Evolutionary conservation across 441 rosid species (phyloP), one percentile per base, ranked within the genome.

Genomic region (Erysimum pusillum): DNA sequence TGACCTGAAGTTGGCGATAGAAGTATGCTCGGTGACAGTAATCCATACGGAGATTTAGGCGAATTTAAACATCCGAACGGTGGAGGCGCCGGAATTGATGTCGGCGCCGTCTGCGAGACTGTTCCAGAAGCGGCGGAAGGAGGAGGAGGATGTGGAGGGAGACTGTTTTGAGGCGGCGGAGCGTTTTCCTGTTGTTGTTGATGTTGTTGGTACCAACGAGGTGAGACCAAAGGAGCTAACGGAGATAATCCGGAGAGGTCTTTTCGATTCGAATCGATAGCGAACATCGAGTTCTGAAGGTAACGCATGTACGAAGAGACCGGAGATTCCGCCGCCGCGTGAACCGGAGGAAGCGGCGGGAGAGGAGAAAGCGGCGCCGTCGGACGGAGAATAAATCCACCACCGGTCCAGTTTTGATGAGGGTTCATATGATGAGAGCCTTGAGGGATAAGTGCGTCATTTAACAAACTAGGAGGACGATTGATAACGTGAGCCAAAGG

Each of bases 271-370:
- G 87, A 78, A 67, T 92, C 97, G 2, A 72, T 39, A 3, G 60
- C 17, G 15, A 84, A 36, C 71, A 79, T 67, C 14, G 94, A 81
- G 82, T 76, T 82, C 10, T 90, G 93, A 59, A 91, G 85, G 75
- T 73, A 84, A 4, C 98, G 89, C 98, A 92, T 82, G 79, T 92
- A 88, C 2, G 98, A 96, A 6, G 96, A 92, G 8, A 94, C 92
- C 0, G 99, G 99, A 10, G 98, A 94, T 63, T 94, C 98, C 7
- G 97, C 94, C 63, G 94, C 91, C 68, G 88, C 91, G 78, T 87
- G 94, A 3, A 92, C 97, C 0, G 94, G 49, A 2, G 98, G 97
- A 0, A 92, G 74, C 10, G 98, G 97, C 7, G 96, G 98, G 15
- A 94, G 85, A 0, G 98, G 98, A 9, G 98, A 94, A 0, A 89